Base-by-base conservation (phyloP, 2,329 filamentous ascomycete species). In the Fusarium agapanthi region DNA sequence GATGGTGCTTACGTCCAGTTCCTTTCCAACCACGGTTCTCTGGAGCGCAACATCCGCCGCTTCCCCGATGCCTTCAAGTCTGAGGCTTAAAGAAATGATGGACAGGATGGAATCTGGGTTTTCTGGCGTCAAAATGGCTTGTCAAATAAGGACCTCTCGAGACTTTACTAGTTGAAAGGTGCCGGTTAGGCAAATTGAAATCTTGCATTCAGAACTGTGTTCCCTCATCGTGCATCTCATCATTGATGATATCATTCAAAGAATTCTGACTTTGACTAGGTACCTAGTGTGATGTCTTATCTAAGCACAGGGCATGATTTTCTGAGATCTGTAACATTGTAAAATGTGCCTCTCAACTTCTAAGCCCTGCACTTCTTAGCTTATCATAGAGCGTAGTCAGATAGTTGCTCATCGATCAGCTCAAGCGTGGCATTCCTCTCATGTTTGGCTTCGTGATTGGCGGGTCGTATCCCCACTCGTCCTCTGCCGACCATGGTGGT, bases 1-100 rank as follows among this genome's bases (percentile, higher is more conserved):
- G 96, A 99, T 81, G 96, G 96, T 91, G 96, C 96, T 81, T 99
- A 99, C 88, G 96, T 99, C 80, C 95, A 99, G 90, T 99, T 99
- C 93, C 91, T 98, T 81, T 90, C 90, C 88, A 97, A 97, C 90
- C 92, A 97, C 88, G 96, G 96, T 81, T 88, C 87, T 81, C 88
- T 99, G 78, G 90, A 88, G 84, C 79, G 93, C 79, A 99, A 99
- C 92, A 91, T 99, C 83, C 91, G 91, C 86, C 91, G 94, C 81
- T 99, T 98, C 94, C 96, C 96, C 80, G 92, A 93, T 75, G 96
- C 96, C 83, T 99, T 97, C 88, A 86, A 86, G 74, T 80, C 81
- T 53, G 85, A 87, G 83, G 87, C 85, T 83, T 89, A 85, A 80
- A 79, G 89, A 84, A 80, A 78, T 74, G 77, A 78, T 79, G 79